These are phyloP conservation scores for Ogataea allantospora DNA, from an alignment of 805 yeast species.

Conservation along the genomic window DNA sequence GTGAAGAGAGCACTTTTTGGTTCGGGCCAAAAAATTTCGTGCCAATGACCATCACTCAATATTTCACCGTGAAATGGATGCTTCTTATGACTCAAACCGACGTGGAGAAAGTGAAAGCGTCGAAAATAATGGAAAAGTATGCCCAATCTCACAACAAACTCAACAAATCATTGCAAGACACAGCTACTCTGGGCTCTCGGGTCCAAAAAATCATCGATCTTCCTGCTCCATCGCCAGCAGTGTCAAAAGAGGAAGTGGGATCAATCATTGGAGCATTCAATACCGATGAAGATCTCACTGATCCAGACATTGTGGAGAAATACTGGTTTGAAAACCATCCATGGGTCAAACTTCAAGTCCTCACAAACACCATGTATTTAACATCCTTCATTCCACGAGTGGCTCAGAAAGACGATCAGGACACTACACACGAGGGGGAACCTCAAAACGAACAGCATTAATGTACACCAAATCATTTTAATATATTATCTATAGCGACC, in stretches of 20 bases:
- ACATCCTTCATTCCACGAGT: constrained; percentile 18
- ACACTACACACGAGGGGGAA: constrained; percentile 1
- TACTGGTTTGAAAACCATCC: constrained; percentile 24
- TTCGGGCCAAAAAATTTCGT: constrained; percentile 46
- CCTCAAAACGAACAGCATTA: not conserved
- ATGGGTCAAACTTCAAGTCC: constrained; percentile 18
- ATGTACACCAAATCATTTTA: not conserved
- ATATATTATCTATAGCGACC: not conserved
- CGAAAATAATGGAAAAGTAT: constrained; percentile 12
- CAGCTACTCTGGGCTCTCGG: constrained; percentile 12
- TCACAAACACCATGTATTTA: constrained; percentile 20
- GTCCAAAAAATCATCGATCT: constrained; percentile 11
- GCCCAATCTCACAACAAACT: constrained; percentile 1
- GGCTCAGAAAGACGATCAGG: constrained; percentile 4
- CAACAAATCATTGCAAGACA: not conserved
- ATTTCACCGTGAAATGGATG: constrained; percentile 26
- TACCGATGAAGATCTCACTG: constrained; percentile 13
- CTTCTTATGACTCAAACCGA: constrained; percentile 19
- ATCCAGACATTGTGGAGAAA: constrained; percentile 10
- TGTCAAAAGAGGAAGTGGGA: constrained; percentile 17
- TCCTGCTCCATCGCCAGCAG: constrained; percentile 9
- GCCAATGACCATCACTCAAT: constrained; percentile 41
- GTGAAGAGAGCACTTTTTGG: constrained; percentile 45
- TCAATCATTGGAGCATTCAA: constrained; percentile 13
- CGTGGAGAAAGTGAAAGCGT: constrained; percentile 19